Evolutionary conservation across 2,329 filamentous ascomycete species (phyloP).

Genomic region (Aaosphaeria pasadenensis): DNA sequence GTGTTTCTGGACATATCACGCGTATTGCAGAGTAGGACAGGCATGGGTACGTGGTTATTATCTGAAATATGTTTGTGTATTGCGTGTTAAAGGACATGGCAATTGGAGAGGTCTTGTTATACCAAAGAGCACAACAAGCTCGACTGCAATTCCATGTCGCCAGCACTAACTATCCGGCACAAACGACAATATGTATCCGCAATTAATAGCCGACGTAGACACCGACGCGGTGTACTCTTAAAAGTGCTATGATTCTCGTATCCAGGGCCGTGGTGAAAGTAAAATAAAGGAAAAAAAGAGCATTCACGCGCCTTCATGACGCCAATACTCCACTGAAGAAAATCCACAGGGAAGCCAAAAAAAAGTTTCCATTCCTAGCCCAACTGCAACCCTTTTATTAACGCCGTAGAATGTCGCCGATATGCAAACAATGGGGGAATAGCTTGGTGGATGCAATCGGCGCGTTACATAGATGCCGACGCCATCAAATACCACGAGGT

Average conservation of each 20-base stretch:
- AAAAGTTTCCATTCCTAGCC: constrained; percentile 9
- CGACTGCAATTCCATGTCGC: too few relatives aligned
- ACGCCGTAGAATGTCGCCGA: constrained; percentile 31
- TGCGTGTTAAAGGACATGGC: too few relatives aligned
- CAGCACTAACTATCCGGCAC: too few relatives aligned
- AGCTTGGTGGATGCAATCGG: constrained; percentile 12
- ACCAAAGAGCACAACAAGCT: too few relatives aligned
- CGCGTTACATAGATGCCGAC: constrained; percentile 8
- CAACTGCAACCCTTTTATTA: constrained; percentile 32
- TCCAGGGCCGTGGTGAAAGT: constrained; percentile 37
- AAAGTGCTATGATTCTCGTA: constrained; percentile 30
- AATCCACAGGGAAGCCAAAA: constrained; percentile 4
- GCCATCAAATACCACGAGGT: too few relatives aligned
- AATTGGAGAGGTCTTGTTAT: too few relatives aligned
- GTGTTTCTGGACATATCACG: too few relatives aligned
- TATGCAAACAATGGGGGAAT: constrained; percentile 33
- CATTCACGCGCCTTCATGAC: constrained; percentile 5
- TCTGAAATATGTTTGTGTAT: too few relatives aligned
- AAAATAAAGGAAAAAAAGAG: constrained; percentile 27
- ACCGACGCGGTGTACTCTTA: constrained; percentile 27
- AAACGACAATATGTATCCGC: background rate
- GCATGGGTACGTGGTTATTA: too few relatives aligned
- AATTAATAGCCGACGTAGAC: constrained; percentile 6
- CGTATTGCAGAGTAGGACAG: too few relatives aligned
- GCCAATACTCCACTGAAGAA: constrained; percentile 18